phyloP scores from a whole-genome alignment of 1,139 yeast species.

The Kazachstania sp. region DNA sequence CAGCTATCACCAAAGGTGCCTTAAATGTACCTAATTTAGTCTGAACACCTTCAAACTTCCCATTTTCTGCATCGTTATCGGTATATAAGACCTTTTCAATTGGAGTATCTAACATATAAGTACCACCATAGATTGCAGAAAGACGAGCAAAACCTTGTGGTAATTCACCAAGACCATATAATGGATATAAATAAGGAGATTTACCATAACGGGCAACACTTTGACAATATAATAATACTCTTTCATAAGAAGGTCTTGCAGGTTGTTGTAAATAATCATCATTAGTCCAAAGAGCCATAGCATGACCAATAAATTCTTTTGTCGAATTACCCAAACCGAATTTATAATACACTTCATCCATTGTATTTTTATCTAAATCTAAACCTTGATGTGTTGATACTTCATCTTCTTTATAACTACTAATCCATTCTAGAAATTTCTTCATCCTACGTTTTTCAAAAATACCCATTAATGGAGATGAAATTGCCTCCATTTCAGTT shows the following conservation, averaged over 20 bases:
- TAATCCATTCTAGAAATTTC: conserved; percentile 80
- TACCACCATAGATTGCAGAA: conserved; percentile 96
- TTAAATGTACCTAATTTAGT: conserved; percentile 88
- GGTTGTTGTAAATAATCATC: conserved; percentile 85
- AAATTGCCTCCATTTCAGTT: conserved; percentile 81
- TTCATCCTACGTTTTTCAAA: conserved; percentile 96
- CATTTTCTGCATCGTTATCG: conserved; percentile 39
- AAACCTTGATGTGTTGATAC: conserved; percentile 77
- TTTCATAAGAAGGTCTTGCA: conserved; percentile 84
- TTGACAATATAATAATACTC: conserved; percentile 76
- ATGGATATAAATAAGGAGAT: conserved; percentile 91
- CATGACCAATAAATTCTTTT: conserved; percentile 93
- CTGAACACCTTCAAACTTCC: conserved; percentile 70
- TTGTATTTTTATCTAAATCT: conserved; percentile 78
- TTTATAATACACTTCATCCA: conserved; percentile 84
- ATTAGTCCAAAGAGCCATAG: conserved; percentile 95
- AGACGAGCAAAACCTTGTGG: conserved; percentile 98
- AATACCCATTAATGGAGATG: conserved; percentile 88
- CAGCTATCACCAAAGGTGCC: conserved; percentile 93
- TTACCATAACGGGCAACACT: conserved; percentile 94
- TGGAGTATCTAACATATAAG: conserved; percentile 95
- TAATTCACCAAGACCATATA: conserved; percentile 93
- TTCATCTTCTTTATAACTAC: conserved; percentile 72
- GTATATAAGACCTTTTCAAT: conserved; percentile 79
- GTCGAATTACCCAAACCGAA: conserved; percentile 92